Evolutionary conservation across 1,139 yeast genomes (phyloP).

Genomic region (Diutina scorzettiae): DNA sequence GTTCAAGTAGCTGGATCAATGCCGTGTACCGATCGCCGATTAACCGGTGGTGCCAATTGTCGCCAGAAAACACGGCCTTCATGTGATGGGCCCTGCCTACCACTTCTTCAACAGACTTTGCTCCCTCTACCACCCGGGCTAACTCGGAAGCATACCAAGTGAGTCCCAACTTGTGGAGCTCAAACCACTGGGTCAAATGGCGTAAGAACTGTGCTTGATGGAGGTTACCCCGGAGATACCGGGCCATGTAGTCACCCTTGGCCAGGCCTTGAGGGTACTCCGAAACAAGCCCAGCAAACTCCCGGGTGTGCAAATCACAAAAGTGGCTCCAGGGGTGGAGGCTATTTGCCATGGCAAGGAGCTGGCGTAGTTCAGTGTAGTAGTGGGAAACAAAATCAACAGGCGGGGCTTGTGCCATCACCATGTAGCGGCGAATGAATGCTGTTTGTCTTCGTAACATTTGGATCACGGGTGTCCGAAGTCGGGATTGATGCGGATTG

Average conservation of each 20-base stretch:
- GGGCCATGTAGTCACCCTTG: not conserved
- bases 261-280: not conserved
- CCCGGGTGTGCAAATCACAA: not conserved
- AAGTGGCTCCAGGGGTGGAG: not conserved
- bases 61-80: too few relatives aligned
- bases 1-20: not conserved
- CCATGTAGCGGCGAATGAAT: too few relatives aligned
- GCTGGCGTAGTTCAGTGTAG: not conserved
- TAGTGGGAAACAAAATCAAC: not conserved
- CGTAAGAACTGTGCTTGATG: not conserved
- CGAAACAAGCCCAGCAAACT: not conserved
- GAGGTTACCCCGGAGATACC: not conserved
- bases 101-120: not conserved
- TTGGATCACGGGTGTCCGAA: too few relatives aligned
- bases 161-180: constrained; percentile 3
- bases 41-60: not conserved
- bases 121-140: not conserved
- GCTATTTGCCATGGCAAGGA: not conserved
- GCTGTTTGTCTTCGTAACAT: too few relatives aligned
- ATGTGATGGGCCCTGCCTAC: not conserved
- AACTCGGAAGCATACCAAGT: not conserved
- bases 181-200: constrained; percentile 3
- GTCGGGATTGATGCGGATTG: too few relatives aligned
- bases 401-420: not conserved
- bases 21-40: not conserved